A percentile compares a stretch with the other conserved stretches of the same genome.
Conservation (phyloP, 2,329 filamentous ascomycete species). For the Colletotrichum melonis region DNA sequence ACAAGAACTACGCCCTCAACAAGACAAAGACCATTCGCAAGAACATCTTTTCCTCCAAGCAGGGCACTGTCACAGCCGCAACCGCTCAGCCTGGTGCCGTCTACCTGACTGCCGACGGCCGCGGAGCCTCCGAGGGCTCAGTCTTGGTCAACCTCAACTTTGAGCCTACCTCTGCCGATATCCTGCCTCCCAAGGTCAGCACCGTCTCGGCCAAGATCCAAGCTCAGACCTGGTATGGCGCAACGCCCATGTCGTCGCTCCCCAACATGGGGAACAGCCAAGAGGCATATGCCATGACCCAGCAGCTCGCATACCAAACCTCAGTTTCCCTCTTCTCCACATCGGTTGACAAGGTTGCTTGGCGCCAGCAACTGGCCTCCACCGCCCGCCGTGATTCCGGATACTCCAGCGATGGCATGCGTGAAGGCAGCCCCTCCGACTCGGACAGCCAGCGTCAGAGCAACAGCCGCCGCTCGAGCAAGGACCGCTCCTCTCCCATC, state of each 20-base stretch:
- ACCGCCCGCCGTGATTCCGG: slow-evolving; percentile 62
- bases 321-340: slow-evolving; percentile 54
- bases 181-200: slow-evolving; percentile 60
- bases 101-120: slow-evolving; percentile 63
- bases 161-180: slow-evolving; percentile 54
- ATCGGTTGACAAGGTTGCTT: slow-evolving; percentile 49
- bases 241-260: slow-evolving; percentile 55
- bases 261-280: slow-evolving; percentile 63
- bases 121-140: slow-evolving; percentile 52
- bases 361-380: slow-evolving; percentile 51
- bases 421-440: slow-evolving; percentile 48
- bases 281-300: slow-evolving; percentile 42
- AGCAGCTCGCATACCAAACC: slow-evolving; percentile 58
- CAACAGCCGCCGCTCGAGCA: slow-evolving; percentile 30
- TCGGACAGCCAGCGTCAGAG: slow-evolving; percentile 43
- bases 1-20: slow-evolving; percentile 61
- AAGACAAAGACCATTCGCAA: slow-evolving; percentile 65
- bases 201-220: slow-evolving; percentile 62
- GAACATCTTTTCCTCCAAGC: slow-evolving; percentile 62
- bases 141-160: slow-evolving; percentile 61
- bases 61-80: slow-evolving; percentile 59
- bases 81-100: slow-evolving; percentile 59
- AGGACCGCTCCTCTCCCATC: slow-evolving; percentile 43
- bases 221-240: slow-evolving; percentile 64
- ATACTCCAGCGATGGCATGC: slow-evolving; percentile 57